Evolutionary conservation across 2,329 filamentous ascomycete genomes (phyloP).

Genomic region (Fusarium sp.): DNA sequence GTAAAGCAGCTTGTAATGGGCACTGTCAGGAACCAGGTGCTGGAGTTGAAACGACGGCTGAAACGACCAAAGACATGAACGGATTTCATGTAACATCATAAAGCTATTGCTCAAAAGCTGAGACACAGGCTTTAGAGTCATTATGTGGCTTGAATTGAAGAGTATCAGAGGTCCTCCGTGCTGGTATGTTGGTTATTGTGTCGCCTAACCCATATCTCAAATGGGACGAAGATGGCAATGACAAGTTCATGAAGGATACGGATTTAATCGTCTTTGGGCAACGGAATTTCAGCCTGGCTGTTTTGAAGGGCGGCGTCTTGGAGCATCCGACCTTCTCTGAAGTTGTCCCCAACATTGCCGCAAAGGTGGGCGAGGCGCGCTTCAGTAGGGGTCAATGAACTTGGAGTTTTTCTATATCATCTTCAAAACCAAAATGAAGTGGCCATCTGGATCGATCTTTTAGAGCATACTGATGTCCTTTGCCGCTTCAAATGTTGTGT

Average conservation of each 20-base stretch:
- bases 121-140: not conserved
- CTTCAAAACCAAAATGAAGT: not conserved
- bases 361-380: not conserved
- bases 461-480: not conserved
- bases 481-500: not conserved
- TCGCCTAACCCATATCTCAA: not conserved
- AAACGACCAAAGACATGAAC: not conserved
- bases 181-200: too few relatives aligned
- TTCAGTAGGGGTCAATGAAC: constrained; percentile 11
- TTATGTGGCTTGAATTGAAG: not conserved
- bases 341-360: constrained; percentile 1
- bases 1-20: not conserved
- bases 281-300: not conserved
- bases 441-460: constrained; percentile 7
- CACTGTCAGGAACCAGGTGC: too few relatives aligned
- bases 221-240: not conserved
- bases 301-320: not conserved
- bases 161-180: not conserved
- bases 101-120: not conserved
- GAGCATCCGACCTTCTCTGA: constrained; percentile 4
- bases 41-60: not conserved
- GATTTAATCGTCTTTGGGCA: not conserved
- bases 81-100: not conserved
- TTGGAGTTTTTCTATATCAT: not conserved
- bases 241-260: not conserved